Evolutionary conservation across 805 yeast genomes (phyloP).

Genomic region (Isabelozyma pseudorhagii): DNA sequence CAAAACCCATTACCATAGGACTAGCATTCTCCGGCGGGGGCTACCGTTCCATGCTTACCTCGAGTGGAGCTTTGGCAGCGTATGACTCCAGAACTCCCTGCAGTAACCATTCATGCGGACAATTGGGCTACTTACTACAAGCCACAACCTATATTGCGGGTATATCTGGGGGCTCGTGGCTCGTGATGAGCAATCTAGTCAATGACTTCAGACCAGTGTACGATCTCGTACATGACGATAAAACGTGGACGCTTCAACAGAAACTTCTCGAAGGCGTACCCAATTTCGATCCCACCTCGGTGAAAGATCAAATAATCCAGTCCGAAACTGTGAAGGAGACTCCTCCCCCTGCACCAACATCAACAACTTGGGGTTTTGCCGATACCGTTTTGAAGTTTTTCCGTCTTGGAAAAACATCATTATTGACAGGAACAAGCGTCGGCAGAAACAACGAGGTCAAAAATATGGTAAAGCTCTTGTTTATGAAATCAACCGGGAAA

Average conservation of each 20-base stretch:
- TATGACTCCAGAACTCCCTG: slow-evolving; percentile 44
- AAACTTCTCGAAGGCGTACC: slow-evolving; percentile 59
- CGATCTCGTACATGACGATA: slow-evolving; percentile 15
- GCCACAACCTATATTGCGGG: slow-evolving; percentile 58
- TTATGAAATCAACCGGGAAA: neutral
- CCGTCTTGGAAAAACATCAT: neutral
- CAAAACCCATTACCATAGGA: slow-evolving; percentile 26
- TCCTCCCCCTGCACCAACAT: too few species aligned
- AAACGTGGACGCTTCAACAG: slow-evolving; percentile 42
- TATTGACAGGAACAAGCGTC: neutral
- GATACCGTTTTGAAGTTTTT: neutral
- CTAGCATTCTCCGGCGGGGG: slow-evolving; percentile 52
- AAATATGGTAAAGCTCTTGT: neutral
- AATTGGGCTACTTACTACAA: slow-evolving; percentile 53
- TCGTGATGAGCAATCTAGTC: slow-evolving; percentile 45
- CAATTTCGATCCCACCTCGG: slow-evolving; percentile 36
- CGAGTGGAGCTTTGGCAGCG: slow-evolving; percentile 55
- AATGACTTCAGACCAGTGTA: slow-evolving; percentile 27
- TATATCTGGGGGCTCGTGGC: slow-evolving; percentile 73
- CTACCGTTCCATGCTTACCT: slow-evolving; percentile 57
- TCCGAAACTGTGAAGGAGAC: neutral
- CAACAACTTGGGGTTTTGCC: neutral
- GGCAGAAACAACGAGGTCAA: neutral
- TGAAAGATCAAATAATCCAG: neutral
- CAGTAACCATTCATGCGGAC: slow-evolving; percentile 13